These are phyloP conservation scores for Colletotrichum sp. DNA, from an alignment of 2,329 filamentous ascomycete genomes.

Conservation along the genomic window DNA sequence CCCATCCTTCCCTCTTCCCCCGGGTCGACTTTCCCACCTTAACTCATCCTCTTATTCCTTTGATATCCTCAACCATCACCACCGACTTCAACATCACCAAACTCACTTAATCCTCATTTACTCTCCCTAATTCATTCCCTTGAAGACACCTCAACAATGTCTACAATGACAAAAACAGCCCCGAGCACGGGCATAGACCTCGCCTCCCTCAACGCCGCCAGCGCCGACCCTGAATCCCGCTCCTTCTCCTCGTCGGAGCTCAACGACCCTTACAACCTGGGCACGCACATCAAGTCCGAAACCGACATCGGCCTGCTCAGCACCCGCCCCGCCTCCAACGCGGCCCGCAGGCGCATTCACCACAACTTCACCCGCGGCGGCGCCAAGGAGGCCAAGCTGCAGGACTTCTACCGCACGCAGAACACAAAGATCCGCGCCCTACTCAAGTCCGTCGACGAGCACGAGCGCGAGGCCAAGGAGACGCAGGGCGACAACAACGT, in stretches of 20 bases:
- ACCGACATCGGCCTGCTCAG: conserved; percentile 66
- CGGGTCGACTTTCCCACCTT: conserved; percentile 11
- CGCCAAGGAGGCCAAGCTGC: conserved; percentile 60
- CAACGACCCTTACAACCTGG: conserved; percentile 83
- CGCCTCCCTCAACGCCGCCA: background rate
- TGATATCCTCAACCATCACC: background rate
- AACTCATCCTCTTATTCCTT: background rate
- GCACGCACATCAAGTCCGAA: conserved; percentile 76
- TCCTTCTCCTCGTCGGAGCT: conserved; percentile 12
- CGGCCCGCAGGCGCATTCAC: conserved; percentile 71
- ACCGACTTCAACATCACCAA: background rate
- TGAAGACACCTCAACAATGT: background rate
- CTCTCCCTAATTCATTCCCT: background rate
- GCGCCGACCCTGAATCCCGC: conserved; percentile 15
- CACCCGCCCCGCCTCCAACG: conserved; percentile 78
- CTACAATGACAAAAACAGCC: background rate
- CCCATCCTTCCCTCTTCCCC: background rate
- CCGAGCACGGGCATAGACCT: conserved; percentile 3
- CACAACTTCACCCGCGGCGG: conserved; percentile 24
- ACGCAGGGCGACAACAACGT: conserved; percentile 83
- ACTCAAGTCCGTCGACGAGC: conserved; percentile 92
- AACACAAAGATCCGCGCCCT: conserved; percentile 94
- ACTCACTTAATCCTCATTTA: background rate
- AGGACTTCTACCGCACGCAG: conserved; percentile 86
- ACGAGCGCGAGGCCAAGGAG: conserved; percentile 80